Conservation (phyloP, 306 rosid species). For the Quercus agrifolia region DNA sequence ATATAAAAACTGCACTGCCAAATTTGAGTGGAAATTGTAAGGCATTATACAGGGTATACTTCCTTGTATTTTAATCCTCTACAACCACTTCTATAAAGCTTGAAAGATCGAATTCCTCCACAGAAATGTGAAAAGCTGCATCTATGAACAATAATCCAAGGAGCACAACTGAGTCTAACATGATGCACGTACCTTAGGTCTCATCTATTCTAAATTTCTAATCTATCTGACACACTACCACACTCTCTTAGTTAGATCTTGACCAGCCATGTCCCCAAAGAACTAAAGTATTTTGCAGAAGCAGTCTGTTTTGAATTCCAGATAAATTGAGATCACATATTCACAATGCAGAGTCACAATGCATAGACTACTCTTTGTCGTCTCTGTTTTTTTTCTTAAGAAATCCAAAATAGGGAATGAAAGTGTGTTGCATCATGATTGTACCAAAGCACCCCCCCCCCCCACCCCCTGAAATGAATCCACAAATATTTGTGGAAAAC, state of each 20-base stretch:
- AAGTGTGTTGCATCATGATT: no score
- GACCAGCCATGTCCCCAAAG: slow-evolving; percentile 1
- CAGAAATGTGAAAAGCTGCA: slow-evolving; percentile 1
- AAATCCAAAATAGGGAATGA: no score
- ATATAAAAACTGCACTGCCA: neutral
- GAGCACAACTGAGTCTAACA: slow-evolving; percentile 9
- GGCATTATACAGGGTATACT: slow-evolving; percentile 5
- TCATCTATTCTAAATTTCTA: slow-evolving; percentile 21
- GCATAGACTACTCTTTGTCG: no score
- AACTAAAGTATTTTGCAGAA: slow-evolving; percentile 6
- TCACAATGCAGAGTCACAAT: no score
- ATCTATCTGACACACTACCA: slow-evolving; percentile 20
- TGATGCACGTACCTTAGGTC: neutral
- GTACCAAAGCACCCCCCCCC: no score
- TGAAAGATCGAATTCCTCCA: slow-evolving; percentile 11
- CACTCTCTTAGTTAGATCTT: slow-evolving; percentile 19
- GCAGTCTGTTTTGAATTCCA: slow-evolving; percentile 4
- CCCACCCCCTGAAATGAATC: no score
- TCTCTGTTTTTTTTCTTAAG: no score
- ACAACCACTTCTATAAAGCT: neutral
- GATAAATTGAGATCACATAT: no score
- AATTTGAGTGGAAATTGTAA: neutral
- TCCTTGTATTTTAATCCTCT: neutral
- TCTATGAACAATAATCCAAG: slow-evolving; percentile 13
- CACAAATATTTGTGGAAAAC: no score